Evolutionary conservation across 192 early-diverging fungal genomes (phyloP).

Genomic region (Diversispora eburnea): DNA sequence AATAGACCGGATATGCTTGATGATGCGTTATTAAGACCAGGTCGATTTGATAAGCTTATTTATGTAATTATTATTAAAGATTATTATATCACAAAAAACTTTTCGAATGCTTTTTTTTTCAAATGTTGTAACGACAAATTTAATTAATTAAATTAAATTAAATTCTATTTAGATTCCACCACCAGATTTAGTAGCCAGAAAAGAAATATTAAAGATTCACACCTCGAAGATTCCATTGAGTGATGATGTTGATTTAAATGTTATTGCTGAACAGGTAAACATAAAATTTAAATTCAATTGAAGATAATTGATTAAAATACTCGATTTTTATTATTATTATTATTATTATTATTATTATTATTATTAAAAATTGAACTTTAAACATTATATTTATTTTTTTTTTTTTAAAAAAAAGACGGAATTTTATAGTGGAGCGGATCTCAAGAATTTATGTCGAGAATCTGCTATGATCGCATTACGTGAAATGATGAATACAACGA

Average conservation of each 20-base stretch:
- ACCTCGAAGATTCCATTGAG: conserved; percentile 47
- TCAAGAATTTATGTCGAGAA: conserved; percentile 55
- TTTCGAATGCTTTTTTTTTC: not conserved
- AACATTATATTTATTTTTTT: not conserved
- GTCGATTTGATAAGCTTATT: conserved; percentile 76
- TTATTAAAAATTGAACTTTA: no score
- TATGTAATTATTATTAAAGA: conserved; percentile 55
- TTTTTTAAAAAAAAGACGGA: conserved; percentile 41
- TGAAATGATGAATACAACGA: conserved; percentile 1
- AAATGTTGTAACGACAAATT: no score
- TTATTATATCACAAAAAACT: no score
- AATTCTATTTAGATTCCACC: conserved; percentile 54
- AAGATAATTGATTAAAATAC: not conserved
- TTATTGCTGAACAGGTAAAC: conserved; percentile 46
- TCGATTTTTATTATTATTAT: not conserved
- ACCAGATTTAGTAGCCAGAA: conserved; percentile 46
- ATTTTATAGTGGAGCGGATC: conserved; percentile 50
- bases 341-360: not conserved
- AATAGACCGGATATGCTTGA: conserved; percentile 88
- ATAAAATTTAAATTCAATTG: not conserved
- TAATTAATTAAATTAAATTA: conserved; percentile 12
- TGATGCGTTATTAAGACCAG: conserved; percentile 78
- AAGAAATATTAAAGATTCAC: conserved; percentile 50
- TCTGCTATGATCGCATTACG: conserved; percentile 48
- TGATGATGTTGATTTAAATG: conserved; percentile 48